Evolutionary conservation across 768 basidiomycete genomes (phyloP).

Genomic region (Mrakia gelida): DNA sequence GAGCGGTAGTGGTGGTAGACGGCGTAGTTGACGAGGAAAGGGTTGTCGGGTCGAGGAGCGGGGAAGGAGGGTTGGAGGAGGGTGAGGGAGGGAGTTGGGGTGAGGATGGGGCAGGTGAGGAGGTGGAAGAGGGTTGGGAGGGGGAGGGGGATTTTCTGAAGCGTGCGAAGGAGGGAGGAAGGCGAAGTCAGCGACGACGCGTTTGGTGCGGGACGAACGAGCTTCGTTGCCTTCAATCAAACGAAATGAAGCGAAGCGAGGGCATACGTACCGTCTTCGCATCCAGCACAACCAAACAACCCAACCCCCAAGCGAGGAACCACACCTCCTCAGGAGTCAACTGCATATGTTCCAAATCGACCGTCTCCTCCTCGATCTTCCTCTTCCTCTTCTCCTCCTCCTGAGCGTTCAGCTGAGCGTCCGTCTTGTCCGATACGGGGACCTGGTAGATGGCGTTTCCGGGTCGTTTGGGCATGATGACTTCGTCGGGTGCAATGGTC

Average conservation of each 20-base stretch:
- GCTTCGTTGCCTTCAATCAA: too few species aligned
- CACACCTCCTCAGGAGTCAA: slow-evolving; percentile 84
- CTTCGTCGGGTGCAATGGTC: slow-evolving; percentile 19
- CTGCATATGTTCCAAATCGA: slow-evolving; percentile 75
- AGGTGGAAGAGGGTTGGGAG: slow-evolving; percentile 40
- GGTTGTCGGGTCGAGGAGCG: slow-evolving; percentile 64
- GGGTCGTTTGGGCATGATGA: slow-evolving; percentile 25
- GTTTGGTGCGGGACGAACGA: not conserved
- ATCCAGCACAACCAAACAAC: slow-evolving; percentile 69
- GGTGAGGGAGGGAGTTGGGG: slow-evolving; percentile 38
- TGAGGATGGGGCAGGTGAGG: slow-evolving; percentile 40
- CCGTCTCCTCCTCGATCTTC: slow-evolving; percentile 52
- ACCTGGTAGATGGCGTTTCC: slow-evolving; percentile 6
- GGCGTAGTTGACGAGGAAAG: slow-evolving; percentile 83
- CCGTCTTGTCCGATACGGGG: not conserved
- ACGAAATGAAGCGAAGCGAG: too few species aligned
- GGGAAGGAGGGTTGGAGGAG: slow-evolving; percentile 42
- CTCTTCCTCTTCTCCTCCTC: slow-evolving; percentile 18
- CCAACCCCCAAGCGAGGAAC: slow-evolving; percentile 77
- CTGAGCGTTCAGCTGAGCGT: slow-evolving; percentile 15
- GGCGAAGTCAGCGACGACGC: too few species aligned
- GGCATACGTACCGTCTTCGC: slow-evolving; percentile 56
- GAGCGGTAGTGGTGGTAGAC: slow-evolving; percentile 93
- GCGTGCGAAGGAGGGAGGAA: not conserved
- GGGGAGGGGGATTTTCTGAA: slow-evolving; percentile 43